phyloP scores from a whole-genome alignment of 352 stramenopile genomes.

The Globisporangium iwayamae region DNA sequence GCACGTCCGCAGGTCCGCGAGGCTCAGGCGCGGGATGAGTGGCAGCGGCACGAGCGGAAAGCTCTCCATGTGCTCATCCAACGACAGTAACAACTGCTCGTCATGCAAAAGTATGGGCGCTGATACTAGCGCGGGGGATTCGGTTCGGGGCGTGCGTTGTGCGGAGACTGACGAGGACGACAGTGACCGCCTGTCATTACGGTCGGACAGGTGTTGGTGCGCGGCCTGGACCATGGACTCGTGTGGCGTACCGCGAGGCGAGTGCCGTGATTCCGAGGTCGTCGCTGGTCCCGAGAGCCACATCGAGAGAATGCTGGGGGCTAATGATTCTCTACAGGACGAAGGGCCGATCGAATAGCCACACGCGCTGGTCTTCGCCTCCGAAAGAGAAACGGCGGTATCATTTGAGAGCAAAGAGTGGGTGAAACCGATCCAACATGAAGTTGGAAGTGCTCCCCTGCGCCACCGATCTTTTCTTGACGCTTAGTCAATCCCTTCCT shows the following conservation, averaged over 20 bases:
- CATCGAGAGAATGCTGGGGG: not conserved
- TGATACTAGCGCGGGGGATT: not conserved
- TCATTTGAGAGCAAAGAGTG: no score
- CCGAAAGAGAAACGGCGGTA: not conserved
- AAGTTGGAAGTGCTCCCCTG: no score
- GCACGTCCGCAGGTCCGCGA: conserved; percentile 42
- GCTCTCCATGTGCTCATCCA: conserved; percentile 57
- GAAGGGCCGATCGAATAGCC: no score
- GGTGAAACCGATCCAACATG: no score
- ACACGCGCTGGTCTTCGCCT: no score
- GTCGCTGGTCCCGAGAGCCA: conserved; percentile 8
- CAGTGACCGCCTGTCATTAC: not conserved
- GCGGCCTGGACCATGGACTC: conserved; percentile 32
- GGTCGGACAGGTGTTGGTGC: conserved; percentile 21
- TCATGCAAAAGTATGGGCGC: not conserved
- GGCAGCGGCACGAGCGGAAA: conserved; percentile 60
- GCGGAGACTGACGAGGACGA: not conserved
- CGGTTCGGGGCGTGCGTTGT: conserved; percentile 1
- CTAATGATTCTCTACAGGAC: no score
- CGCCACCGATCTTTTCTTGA: no score
- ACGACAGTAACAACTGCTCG: conserved; percentile 4
- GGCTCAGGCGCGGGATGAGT: conserved; percentile 44
- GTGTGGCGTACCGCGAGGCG: not conserved
- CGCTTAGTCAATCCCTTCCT: no score
- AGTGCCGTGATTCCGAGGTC: not conserved